Base-by-base conservation (phyloP, 2,329 filamentous ascomycete genomes). In the Fusarium xylarioides region DNA sequence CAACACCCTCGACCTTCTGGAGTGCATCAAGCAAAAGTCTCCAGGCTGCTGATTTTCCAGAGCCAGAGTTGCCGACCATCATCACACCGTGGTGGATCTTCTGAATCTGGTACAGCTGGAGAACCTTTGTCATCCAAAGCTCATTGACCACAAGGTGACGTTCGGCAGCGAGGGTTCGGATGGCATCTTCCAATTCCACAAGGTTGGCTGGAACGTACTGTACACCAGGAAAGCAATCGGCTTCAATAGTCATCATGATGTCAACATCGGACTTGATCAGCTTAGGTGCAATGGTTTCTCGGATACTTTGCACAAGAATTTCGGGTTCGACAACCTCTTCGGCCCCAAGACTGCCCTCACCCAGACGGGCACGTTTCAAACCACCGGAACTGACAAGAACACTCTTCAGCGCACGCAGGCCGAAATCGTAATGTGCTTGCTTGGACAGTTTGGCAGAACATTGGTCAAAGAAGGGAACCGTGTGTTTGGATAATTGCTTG, bases 1-100 rank as follows among this genome's bases (percentile, higher is more conserved):
- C 97, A 11, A 97, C 88, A 30, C 92, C 92, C 81, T 99, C 96
- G 19, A 97, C 93, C 77, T 93, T 91, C 78, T 98, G 95, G 66
- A 99, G 85, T 21, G 97, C 96, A 78, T 97, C 93, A 26, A 99
- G 88, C 57, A 99, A 87, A 46, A 97, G 91, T 79, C 93, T 95
- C 96, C 97, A 99, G 10, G 96, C 93, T 4, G 93, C 91, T 44
- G 96, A 98, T 84, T 99, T 99, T 80, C 97, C 97, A 50, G 95
- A 93, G n/a, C 97, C 96, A 35, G 97, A 98, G 79, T 94, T 95
- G 71, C 96, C 96, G 15, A 99, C 96, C 96, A 99, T 98, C 97
- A 99, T 99, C 34, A 99, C 96, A 92, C 96, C 96, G 77, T 99
- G 96, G 79, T 99, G 96, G 66, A 99, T 95, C 74, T 92, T 93